Evolutionary conservation across 2,329 filamentous ascomycete species (phyloP).

Genomic region (Ceratocystis ficicola): DNA sequence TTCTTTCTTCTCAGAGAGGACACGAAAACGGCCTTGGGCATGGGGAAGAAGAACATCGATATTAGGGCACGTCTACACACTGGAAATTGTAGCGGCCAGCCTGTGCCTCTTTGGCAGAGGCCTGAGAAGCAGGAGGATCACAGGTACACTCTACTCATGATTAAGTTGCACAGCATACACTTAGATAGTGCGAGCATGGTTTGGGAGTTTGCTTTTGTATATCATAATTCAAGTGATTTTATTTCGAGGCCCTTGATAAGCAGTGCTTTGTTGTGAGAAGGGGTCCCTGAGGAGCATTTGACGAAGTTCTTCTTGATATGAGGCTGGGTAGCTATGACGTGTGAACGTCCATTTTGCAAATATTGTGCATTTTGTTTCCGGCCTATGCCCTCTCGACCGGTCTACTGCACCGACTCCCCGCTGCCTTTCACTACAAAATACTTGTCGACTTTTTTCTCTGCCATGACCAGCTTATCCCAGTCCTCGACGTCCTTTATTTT

Average conservation of each 20-base stretch:
- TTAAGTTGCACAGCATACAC: background rate
- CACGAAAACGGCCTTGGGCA: background rate
- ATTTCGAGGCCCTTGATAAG: background rate
- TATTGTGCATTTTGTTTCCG: background rate
- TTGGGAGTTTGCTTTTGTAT: conserved; percentile 7
- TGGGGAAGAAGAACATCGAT: background rate
- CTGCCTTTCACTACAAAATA: conserved; percentile 67
- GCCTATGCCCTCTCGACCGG: background rate
- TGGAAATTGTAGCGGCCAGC: background rate
- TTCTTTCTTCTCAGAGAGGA: background rate
- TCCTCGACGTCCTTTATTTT: conserved; percentile 35
- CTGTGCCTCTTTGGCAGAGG: background rate
- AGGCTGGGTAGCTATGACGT: too few species aligned
- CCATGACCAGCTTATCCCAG: conserved; percentile 59
- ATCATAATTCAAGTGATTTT: background rate
- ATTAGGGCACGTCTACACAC: background rate
- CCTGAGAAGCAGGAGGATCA: background rate
- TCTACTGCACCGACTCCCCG: conserved; percentile 29
- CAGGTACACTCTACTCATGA: conserved; percentile 13
- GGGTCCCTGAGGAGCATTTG: too few species aligned
- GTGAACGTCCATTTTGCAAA: too few species aligned
- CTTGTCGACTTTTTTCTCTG: conserved; percentile 52
- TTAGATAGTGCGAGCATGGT: background rate
- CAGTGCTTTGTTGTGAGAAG: too few species aligned
- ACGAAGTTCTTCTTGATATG: too few species aligned